Conservation (phyloP, 257 asterid species). For the Lithospermum erythrorhizon region DNA sequence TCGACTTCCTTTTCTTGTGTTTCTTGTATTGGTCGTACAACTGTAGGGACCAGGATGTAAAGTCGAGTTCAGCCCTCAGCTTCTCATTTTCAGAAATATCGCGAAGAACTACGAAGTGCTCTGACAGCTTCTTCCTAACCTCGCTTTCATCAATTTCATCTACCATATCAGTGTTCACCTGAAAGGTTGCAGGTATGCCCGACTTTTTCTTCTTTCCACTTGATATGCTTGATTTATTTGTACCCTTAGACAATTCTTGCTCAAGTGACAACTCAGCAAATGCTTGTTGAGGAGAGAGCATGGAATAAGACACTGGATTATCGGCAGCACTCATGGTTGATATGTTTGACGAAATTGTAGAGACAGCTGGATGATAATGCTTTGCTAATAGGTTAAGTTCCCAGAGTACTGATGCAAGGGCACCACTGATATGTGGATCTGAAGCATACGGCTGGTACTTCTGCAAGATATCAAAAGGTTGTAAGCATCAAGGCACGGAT, state of each 20-base stretch:
- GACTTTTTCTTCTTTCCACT: constrained; percentile 31
- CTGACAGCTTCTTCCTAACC: constrained; percentile 43
- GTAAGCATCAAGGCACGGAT: constrained; percentile 4
- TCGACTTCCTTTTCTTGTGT: constrained; percentile 45
- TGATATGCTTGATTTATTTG: constrained; percentile 20
- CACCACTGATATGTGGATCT: constrained; percentile 94
- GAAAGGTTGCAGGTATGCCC: constrained; percentile 10
- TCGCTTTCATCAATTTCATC: constrained; percentile 29
- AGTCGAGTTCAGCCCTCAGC: constrained; percentile 52
- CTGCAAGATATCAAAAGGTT: constrained; percentile 28
- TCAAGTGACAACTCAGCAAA: constrained; percentile 39
- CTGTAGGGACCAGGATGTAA: constrained; percentile 29
- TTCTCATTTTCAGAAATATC: constrained; percentile 68
- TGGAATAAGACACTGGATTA: constrained; percentile 50
- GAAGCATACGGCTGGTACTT: constrained; percentile 67
- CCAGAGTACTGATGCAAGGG: constrained; percentile 95
- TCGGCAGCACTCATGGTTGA: constrained; percentile 46
- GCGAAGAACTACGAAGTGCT: constrained; percentile 47
- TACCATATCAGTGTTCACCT: constrained; percentile 12
- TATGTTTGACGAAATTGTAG: constrained; percentile 53
- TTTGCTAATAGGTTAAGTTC: constrained; percentile 75
- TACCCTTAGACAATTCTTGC: constrained; percentile 28
- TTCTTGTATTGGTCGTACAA: constrained; percentile 46
- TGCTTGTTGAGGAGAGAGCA: constrained; percentile 74
- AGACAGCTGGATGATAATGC: constrained; percentile 70